Base-by-base conservation (phyloP, 148 eudicot species). In the Camellia sinensis region DNA sequence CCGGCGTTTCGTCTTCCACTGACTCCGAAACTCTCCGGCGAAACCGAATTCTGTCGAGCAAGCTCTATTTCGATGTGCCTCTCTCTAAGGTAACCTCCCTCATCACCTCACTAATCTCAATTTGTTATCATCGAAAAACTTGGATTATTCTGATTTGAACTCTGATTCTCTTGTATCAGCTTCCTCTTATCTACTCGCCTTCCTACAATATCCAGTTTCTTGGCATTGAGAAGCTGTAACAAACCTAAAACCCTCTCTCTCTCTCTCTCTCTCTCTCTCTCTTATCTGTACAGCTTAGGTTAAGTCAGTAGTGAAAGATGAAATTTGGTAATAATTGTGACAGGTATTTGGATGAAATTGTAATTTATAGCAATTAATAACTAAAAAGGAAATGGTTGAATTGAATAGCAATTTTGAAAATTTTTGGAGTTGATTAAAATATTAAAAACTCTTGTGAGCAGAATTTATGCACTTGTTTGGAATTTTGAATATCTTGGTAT, bases 211-310 rank as follows among this genome's bases (percentile, higher is more conserved):
- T 95, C 50, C 74, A 97, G 0, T 93, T 95, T 83, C 78, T 95
- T 11, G 99, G 99, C 73, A 84, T 95, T 19, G 97, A 95, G 84
- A 95, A 95, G 81, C 75, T 93, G 99, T 95, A 85, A 89, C 4
- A 88, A 56, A 21, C 61, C 44, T 44, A 40, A 76, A 9, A 29
- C 37, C 37, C 37, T 29, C 37, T 29, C 37, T 29, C 37, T 1
- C 37, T 29, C 29, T 29, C 29, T 29, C 29, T 29, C 29, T 29
- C 50, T 8, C 19, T 61, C 61, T 45, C 54, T 74, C 59, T 3
- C 37, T 4, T 40, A 1, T 44, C 72, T 15, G 15, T 11, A 41
- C 6, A 12, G 43, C 10, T 71, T 50, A 40, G 3, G 40, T 37
- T 66, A 66, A 29, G 15, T 66, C 69, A 66, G 5, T 13, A 66